Evolutionary conservation across 371 early-diverging fungal species (phyloP).

Genomic region (Homolaphlyctis polyrhiza): DNA sequence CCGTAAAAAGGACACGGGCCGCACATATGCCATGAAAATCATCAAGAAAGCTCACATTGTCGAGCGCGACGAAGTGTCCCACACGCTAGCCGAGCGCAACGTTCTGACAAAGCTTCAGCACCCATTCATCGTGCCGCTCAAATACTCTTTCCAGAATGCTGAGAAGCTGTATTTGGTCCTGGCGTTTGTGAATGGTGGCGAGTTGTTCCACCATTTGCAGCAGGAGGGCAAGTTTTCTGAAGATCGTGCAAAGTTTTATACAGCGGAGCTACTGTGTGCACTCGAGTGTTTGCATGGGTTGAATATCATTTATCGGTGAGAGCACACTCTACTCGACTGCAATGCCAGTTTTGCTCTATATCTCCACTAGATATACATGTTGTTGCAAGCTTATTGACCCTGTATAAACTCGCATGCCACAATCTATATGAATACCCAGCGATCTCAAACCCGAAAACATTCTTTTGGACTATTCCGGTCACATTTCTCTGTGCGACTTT

Average conservation of each 20-base stretch:
- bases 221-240: constrained; percentile 64
- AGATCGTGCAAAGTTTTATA: constrained; percentile 73
- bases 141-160: constrained; percentile 52
- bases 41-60: constrained; percentile 92
- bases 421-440: too few species aligned
- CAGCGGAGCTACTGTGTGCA: constrained; percentile 80
- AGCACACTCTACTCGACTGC: too few species aligned
- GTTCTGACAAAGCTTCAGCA: constrained; percentile 46
- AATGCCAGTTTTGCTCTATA: background rate
- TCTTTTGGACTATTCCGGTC: constrained; percentile 89
- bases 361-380: too few species aligned
- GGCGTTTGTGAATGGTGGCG: constrained; percentile 98
- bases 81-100: constrained; percentile 50
- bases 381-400: constrained; percentile 12
- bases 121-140: constrained; percentile 57
- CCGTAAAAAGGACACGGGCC: constrained; percentile 85
- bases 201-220: constrained; percentile 92
- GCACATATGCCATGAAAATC: constrained; percentile 98
- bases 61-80: constrained; percentile 67
- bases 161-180: constrained; percentile 86
- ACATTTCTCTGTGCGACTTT: constrained; percentile 97
- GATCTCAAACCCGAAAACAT: constrained; percentile 97
- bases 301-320: constrained; percentile 77
- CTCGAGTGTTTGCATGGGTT: constrained; percentile 83
- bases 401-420: too few species aligned